Base-by-base conservation (phyloP, 129 eudicot genomes). In the Calendula officinalis region DNA sequence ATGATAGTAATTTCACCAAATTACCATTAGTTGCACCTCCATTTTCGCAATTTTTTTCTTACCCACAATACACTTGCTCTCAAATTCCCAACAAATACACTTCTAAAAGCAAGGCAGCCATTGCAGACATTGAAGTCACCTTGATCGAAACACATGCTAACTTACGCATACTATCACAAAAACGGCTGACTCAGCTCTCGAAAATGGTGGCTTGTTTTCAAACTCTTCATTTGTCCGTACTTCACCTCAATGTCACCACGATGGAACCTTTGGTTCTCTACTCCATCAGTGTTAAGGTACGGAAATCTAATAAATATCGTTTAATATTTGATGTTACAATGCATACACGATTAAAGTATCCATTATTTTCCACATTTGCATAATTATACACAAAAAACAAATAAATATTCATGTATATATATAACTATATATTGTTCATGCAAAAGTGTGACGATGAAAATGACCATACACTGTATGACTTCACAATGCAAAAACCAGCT, bases 251-350 rank as follows among this genome's bases (percentile, higher is more conserved):
- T 74, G 73, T 94, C 62, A 88, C 97, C 79, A 75, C 92, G 15
- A 78, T 94, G 77, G 97, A 86, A 41, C 84, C 95, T 7, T 77
- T 88, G 71, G 97, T 86, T 56, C 84, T 88, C 46, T 94, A 88
- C 82, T 88, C 99, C 49, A 77, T 94, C 45, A 94, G 99, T 73
- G 95, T 78, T 60, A 94, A 94, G 99, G 99, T 94, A 88, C 52
- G 70, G 50, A n/a, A 11, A 43, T 6, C 13, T 10, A 9, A 52
- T 0, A 3, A 46, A 11, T 17, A 5, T 22, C 30, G 30, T 22
- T 22, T 32, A n/a, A 8, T 27, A 4, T 56, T 43, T 6, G 3
- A 62, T 0, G 8, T 12, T 45, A 64, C 70, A 64, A 64, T 58
- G 43, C 40, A 75, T 56, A 48, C 33, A 41, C 27, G 43, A 56